Percentiles rank a stretch among this genome's conserved stretches.
These are phyloP conservation scores for Erythrobasidium hasegawianum DNA, from an alignment of 1,284 basidiomycete genomes.

Conservation along the genomic window DNA sequence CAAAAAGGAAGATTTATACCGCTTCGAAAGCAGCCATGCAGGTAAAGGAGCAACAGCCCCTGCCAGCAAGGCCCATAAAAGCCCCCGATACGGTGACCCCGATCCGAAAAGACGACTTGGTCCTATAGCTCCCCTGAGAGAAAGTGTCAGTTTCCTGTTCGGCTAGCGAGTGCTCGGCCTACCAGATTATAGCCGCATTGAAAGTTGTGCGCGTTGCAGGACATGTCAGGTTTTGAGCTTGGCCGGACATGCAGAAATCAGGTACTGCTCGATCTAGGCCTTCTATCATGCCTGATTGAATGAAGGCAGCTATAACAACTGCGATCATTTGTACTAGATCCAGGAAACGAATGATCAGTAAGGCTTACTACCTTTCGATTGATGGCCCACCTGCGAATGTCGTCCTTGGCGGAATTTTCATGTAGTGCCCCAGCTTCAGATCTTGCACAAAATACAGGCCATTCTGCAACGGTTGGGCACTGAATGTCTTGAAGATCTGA, in stretches of 20 bases:
- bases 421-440: conserved; percentile 45
- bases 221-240: conserved; percentile 71
- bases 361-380: neutral
- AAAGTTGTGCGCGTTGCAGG: conserved; percentile 81
- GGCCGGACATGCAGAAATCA: conserved; percentile 69
- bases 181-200: conserved; percentile 84
- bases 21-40: conserved; percentile 70
- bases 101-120: conserved; percentile 74
- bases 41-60: conserved; percentile 77
- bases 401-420: conserved; percentile 43
- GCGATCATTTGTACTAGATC: conserved; percentile 43
- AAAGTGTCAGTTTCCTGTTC: neutral
- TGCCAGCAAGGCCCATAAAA: conserved; percentile 67
- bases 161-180: conserved; percentile 45
- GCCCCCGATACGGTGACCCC: conserved; percentile 68
- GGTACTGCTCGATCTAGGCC: conserved; percentile 61
- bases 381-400: conserved; percentile 34
- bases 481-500: conserved; percentile 40
- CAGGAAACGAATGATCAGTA: neutral
- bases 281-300: conserved; percentile 46
- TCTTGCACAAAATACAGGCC: conserved; percentile 40
- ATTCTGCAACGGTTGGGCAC: conserved; percentile 35
- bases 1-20: conserved; percentile 67
- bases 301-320: conserved; percentile 43
- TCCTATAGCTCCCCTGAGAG: conserved; percentile 77